These are phyloP conservation scores for Lomentospora prolificans DNA, from an alignment of 2,329 filamentous ascomycete species.

Conservation along the genomic window DNA sequence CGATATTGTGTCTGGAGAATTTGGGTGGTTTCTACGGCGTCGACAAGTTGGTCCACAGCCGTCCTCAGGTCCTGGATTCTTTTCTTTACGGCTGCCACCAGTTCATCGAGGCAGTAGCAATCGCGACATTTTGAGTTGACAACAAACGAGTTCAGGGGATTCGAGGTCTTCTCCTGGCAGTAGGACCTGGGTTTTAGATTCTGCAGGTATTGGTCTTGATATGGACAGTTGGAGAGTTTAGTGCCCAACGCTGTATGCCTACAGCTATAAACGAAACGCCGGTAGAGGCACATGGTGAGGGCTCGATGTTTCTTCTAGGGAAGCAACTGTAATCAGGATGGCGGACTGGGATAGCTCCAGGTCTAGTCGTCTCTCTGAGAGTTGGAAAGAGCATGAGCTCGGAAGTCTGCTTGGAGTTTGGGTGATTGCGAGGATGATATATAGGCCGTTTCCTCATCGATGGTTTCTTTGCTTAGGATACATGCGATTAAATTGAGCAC, in stretches of 20 bases:
- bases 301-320: neutral
- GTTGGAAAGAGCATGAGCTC: too few relatives aligned
- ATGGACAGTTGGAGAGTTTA: neutral
- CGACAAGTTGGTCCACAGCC: neutral
- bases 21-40: neutral
- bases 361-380: too few relatives aligned
- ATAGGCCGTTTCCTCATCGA: too few relatives aligned
- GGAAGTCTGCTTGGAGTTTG: too few relatives aligned
- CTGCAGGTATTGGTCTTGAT: neutral
- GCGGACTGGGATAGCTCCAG: too few relatives aligned
- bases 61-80: neutral
- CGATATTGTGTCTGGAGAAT: too few relatives aligned
- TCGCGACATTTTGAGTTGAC: neutral
- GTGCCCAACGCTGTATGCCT: conserved; percentile 10
- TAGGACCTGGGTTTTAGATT: neutral
- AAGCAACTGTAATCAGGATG: too few relatives aligned
- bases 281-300: conserved; percentile 16
- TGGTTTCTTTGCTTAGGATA: too few relatives aligned
- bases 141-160: neutral
- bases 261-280: conserved; percentile 13
- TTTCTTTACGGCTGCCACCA: neutral
- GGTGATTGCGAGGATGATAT: too few relatives aligned
- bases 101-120: neutral
- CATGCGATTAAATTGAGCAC: too few relatives aligned
- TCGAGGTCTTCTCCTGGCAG: neutral